Conservation (phyloP, 2,329 filamentous ascomycete species). For the Zasmidium cellare region DNA sequence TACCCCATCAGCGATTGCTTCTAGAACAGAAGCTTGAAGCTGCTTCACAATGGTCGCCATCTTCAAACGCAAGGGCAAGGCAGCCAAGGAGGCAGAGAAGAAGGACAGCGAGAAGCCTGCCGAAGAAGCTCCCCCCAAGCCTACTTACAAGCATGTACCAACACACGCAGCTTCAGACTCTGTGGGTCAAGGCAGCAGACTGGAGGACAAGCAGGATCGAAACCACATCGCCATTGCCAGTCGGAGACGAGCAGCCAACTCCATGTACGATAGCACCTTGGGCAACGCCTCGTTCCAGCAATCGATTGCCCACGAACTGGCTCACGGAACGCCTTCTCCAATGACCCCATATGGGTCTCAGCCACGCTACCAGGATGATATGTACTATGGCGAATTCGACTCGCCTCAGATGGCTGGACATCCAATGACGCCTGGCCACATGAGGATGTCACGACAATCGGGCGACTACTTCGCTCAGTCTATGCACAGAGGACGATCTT, state of each 20-base stretch:
- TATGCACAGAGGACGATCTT: background rate
- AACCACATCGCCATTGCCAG: conserved; percentile 7
- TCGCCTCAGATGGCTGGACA: conserved; percentile 10
- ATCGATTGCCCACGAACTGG: conserved; percentile 8
- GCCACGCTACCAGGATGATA: conserved; percentile 1
- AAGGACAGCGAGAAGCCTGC: conserved; percentile 57
- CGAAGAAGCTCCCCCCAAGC: conserved; percentile 39
- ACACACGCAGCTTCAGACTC: conserved; percentile 63
- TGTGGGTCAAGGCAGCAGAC: conserved; percentile 49
- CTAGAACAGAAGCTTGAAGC: background rate
- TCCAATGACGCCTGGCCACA: background rate
- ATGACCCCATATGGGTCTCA: background rate
- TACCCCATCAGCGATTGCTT: background rate
- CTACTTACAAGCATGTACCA: conserved; percentile 62
- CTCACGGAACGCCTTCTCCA: conserved; percentile 6
- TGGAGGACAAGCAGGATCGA: conserved; percentile 45
- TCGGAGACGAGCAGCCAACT: background rate
- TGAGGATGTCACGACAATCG: conserved; percentile 3
- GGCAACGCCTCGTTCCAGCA: conserved; percentile 8
- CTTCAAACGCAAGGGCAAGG: conserved; percentile 52
- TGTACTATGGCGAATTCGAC: conserved; percentile 1
- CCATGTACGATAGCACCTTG: conserved; percentile 1
- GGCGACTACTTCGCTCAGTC: conserved; percentile 10
- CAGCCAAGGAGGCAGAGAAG: conserved; percentile 33
- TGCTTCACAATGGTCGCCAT: conserved; percentile 48